Conservation (phyloP, 2,329 filamentous ascomycete genomes). For the Paraphoma sp. region DNA sequence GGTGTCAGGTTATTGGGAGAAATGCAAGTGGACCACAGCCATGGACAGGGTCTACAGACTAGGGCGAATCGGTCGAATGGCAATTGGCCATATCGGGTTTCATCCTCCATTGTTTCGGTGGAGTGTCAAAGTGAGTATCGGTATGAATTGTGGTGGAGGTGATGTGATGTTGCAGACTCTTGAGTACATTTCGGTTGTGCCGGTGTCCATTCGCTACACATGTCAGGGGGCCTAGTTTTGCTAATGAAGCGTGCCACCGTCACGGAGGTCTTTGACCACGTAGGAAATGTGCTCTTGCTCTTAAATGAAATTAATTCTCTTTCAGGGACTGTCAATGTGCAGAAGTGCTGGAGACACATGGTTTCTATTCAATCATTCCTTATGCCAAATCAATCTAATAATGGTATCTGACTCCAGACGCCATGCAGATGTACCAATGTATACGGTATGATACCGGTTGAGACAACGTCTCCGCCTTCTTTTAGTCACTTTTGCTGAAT, state of each 20-base stretch:
- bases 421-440: slow-evolving; percentile 6
- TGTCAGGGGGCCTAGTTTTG: no score
- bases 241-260: no score
- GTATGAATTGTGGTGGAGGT: no score
- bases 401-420: not conserved
- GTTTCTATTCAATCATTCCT: not conserved
- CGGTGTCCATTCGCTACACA: no score
- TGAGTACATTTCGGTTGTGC: no score
- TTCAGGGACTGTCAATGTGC: no score
- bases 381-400: not conserved
- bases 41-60: not conserved
- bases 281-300: no score
- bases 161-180: no score
- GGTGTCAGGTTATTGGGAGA: not conserved
- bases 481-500: not conserved
- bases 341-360: not conserved
- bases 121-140: not conserved
- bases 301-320: no score
- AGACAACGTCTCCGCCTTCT: not conserved
- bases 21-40: no score
- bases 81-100: not conserved
- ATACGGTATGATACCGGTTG: not conserved
- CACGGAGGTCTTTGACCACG: no score
- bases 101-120: not conserved
- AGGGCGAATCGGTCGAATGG: not conserved